Evolutionary conservation across 1,139 yeast species (phyloP), one percentile per base, ranked within the genome.

Genomic region (Kodamaea alishanica): DNA sequence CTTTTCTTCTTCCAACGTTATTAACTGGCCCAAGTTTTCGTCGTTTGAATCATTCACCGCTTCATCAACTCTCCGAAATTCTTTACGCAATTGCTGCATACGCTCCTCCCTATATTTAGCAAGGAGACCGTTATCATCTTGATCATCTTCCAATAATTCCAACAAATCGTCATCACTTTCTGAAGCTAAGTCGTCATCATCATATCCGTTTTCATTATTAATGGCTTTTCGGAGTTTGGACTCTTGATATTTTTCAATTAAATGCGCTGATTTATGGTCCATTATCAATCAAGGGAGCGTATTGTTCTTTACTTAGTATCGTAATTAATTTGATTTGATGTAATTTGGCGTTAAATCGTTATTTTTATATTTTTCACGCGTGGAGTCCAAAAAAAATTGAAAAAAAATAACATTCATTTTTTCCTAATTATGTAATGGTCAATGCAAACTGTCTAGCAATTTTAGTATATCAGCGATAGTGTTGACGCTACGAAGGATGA

Each of bases 21-120:
- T 57, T 20, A 79, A 58, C 26, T 55, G 49, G 5, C 81, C 81
- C 41, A 70, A 63, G 2, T 67, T 71, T 6, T 63, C 67, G 25
- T 60, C 61, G 3, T 65, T 50, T 1, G 52, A 35, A 7, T 46
- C 46, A 6, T 52, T 51, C 1, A 63, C 60, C 23, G 68, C 67
- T 25, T 55, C 49, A 34, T 69, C 62, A 60, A 76, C 51, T 42
- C 56, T 49, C 52, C 64, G 57, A 60, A 74, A 56, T 56, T 75
- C 76, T 54, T 70, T 47, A 43, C 66, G 45, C 58, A 75, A 52
- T 56, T 79, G 69, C 38, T 72, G 70, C 28, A 79, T 59, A 33
- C 83, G 55, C 33, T 70, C 67, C 43, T 76, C 83, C 41, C 81
- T 61, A 45, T 72, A 72, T 34, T 55, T 59, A 4, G 61, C 49